A percentile compares a stretch with the other conserved stretches of the same genome.
These are phyloP conservation scores for Vicia sativa DNA, from an alignment of 306 rosid species.

Conservation along the genomic window DNA sequence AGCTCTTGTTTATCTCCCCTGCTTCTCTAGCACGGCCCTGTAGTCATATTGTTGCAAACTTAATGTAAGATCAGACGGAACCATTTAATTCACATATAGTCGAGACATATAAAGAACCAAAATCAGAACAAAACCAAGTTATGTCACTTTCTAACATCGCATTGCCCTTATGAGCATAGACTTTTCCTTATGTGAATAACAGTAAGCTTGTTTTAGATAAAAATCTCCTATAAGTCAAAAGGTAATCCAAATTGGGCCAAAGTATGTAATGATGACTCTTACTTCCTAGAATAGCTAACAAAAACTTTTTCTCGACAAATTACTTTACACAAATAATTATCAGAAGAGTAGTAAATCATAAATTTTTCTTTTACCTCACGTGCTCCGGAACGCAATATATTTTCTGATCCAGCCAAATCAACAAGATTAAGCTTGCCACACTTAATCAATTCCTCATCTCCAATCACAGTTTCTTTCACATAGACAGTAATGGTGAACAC, in stretches of 20 bases:
- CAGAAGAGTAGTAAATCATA: constrained; percentile 11
- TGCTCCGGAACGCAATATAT: constrained; percentile 94
- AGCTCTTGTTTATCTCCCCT: constrained; percentile 98
- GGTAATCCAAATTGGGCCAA: background rate
- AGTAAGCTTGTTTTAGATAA: no score
- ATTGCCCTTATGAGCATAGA: background rate
- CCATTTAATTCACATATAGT: background rate
- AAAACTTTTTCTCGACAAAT: background rate
- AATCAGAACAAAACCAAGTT: constrained; percentile 12
- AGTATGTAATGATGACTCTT: background rate
- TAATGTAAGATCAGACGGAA: background rate
- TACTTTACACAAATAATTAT: background rate
- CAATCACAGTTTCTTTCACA: constrained; percentile 81
- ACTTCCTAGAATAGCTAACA: background rate
- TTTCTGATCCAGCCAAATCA: constrained; percentile 97
- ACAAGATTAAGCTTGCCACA: constrained; percentile 99
- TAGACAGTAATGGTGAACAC: constrained; percentile 83
- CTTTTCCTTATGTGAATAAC: no score
- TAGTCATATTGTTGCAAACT: constrained; percentile 34
- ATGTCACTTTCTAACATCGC: constrained; percentile 4
- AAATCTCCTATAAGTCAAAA: background rate
- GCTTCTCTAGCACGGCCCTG: constrained; percentile 99
- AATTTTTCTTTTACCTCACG: constrained; percentile 68
- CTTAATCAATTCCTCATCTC: constrained; percentile 89
- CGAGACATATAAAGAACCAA: constrained; percentile 2